These are phyloP conservation scores for Hansenula lynferdii DNA, from an alignment of 1,139 yeast genomes.

Conservation along the genomic window DNA sequence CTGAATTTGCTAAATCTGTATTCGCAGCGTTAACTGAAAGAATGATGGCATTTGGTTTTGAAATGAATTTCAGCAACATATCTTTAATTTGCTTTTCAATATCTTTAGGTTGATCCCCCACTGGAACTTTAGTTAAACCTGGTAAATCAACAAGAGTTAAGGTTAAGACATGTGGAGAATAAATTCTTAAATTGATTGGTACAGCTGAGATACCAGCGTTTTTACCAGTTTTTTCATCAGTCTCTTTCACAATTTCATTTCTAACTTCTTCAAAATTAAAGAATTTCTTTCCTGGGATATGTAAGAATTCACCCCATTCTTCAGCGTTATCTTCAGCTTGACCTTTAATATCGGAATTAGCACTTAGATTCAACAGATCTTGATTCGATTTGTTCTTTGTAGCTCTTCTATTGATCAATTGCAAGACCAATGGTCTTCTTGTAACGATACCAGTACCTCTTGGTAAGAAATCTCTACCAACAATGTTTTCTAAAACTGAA, in stretches of 20 bases:
- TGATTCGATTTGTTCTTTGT: slow-evolving; percentile 23
- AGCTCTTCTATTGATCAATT: slow-evolving; percentile 66
- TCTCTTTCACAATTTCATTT: slow-evolving; percentile 85
- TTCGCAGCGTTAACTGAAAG: slow-evolving; percentile 96
- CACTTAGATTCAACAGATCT: slow-evolving; percentile 34
- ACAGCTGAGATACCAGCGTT: slow-evolving; percentile 89
- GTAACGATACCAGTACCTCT: slow-evolving; percentile 96
- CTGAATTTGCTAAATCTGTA: slow-evolving; percentile 96
- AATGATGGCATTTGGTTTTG: slow-evolving; percentile 94
- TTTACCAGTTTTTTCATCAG: slow-evolving; percentile 91
- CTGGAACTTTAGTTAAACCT: slow-evolving; percentile 98
- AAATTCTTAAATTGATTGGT: slow-evolving; percentile 91
- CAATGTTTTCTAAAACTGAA: slow-evolving; percentile 89
- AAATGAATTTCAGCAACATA: slow-evolving; percentile 89
- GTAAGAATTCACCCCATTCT: slow-evolving; percentile 98
- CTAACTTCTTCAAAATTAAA: slow-evolving; percentile 89
- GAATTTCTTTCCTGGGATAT: slow-evolving; percentile 84
- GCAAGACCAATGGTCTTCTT: slow-evolving; percentile 84
- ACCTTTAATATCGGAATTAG: slow-evolving; percentile 14
- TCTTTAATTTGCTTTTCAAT: slow-evolving; percentile 93
- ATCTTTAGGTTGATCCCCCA: slow-evolving; percentile 98
- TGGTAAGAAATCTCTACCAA: slow-evolving; percentile 92
- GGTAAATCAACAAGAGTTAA: slow-evolving; percentile 96
- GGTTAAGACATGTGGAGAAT: slow-evolving; percentile 94
- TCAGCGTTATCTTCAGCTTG: slow-evolving; percentile 72